Conservation (phyloP, 768 basidiomycete genomes). For the Lanmaoa rubissima region DNA sequence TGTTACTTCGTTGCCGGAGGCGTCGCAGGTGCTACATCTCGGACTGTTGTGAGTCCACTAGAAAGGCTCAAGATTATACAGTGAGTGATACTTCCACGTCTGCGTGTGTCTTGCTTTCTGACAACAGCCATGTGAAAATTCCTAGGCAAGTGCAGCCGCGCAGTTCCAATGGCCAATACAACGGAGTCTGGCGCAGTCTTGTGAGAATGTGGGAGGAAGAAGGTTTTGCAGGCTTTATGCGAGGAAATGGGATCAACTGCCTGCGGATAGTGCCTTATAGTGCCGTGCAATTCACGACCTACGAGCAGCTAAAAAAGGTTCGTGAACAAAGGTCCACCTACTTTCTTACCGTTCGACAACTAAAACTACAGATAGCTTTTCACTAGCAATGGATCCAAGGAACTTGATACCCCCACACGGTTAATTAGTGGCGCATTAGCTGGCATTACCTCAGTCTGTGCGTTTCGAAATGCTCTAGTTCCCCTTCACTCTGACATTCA, state of each 20-base stretch:
- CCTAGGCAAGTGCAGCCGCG: slow-evolving; percentile 86
- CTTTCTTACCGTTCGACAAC: slow-evolving; percentile 13
- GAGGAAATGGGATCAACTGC: slow-evolving; percentile 91
- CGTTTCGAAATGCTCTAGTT: slow-evolving; percentile 36
- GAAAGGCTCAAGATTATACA: slow-evolving; percentile 96
- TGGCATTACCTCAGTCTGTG: slow-evolving; percentile 93
- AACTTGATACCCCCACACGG: slow-evolving; percentile 86
- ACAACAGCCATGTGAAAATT: slow-evolving; percentile 4
- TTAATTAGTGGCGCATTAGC: slow-evolving; percentile 86
- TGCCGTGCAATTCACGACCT: slow-evolving; percentile 83
- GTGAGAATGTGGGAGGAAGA: slow-evolving; percentile 89
- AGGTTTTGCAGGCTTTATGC: slow-evolving; percentile 90
- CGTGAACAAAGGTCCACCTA: slow-evolving; percentile 8
- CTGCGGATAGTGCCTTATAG: slow-evolving; percentile 92
- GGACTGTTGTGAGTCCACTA: slow-evolving; percentile 90
- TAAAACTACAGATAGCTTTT: slow-evolving; percentile 55
- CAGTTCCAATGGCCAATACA: slow-evolving; percentile 63
- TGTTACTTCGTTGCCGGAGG: slow-evolving; percentile 58
- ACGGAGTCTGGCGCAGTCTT: slow-evolving; percentile 81
- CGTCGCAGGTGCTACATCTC: slow-evolving; percentile 61
- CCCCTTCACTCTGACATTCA: slow-evolving; percentile 8
- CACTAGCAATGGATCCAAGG: slow-evolving; percentile 61
- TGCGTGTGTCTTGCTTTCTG: not conserved
- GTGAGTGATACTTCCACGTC: slow-evolving; percentile 45
- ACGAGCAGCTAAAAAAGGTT: slow-evolving; percentile 89